Conservation (phyloP, 2,329 filamentous ascomycete genomes). For the Ilyonectria mors-panacis region DNA sequence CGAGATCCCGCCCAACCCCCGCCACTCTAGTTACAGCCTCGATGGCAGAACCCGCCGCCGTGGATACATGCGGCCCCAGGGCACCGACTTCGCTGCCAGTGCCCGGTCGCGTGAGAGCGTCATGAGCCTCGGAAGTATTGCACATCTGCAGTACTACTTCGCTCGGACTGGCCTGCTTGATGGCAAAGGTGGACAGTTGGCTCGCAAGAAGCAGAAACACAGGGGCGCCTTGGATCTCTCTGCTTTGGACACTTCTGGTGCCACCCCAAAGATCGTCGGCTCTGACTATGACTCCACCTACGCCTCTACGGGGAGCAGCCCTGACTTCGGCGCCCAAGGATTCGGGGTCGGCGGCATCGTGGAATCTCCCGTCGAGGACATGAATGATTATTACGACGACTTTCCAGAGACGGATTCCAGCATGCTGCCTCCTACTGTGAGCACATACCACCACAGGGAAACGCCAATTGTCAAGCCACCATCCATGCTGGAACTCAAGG, state of each 20-base stretch:
- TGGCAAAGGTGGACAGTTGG: conserved; percentile 89
- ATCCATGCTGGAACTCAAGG: conserved; percentile 83
- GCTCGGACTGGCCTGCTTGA: conserved; percentile 93
- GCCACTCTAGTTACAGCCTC: conserved; percentile 64
- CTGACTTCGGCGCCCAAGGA: conserved; percentile 63
- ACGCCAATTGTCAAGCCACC: conserved; percentile 88
- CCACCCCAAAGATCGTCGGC: conserved; percentile 56
- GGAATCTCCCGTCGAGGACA: conserved; percentile 65
- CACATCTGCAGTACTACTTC: conserved; percentile 98
- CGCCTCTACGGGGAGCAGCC: conserved; percentile 72
- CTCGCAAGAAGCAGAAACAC: conserved; percentile 78
- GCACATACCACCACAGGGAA: conserved; percentile 91
- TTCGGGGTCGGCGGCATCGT: conserved; percentile 57
- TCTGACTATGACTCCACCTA: conserved; percentile 73
- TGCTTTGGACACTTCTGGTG: conserved; percentile 57
- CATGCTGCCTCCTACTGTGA: conserved; percentile 96
- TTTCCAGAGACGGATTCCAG: conserved; percentile 77
- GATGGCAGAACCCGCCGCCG: conserved; percentile 69
- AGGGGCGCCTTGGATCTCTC: conserved; percentile 72
- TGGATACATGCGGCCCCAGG: conserved; percentile 90
- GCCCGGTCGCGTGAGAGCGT: conserved; percentile 94
- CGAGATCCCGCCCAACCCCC: conserved; percentile 57
- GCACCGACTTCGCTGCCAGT: conserved; percentile 90
- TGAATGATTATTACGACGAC: conserved; percentile 66
- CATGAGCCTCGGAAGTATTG: conserved; percentile 95